Evolutionary conservation across 495 filamentous ascomycete species (phyloP).

Genomic region (Penicillium nucicola): DNA sequence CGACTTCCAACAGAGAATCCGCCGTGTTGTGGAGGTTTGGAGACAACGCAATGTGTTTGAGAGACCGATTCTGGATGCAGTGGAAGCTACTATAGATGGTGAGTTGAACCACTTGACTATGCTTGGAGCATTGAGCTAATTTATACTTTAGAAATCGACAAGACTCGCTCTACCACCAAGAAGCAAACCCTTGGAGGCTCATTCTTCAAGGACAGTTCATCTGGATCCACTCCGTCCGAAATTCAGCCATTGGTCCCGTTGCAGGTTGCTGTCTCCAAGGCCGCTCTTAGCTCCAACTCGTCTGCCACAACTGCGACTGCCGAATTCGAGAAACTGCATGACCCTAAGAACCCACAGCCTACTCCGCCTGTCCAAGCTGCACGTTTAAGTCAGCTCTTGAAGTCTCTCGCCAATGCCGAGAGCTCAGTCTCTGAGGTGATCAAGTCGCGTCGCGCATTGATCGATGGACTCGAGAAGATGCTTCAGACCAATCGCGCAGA

Average conservation of each 20-base stretch:
- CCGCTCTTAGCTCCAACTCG: constrained; percentile 57
- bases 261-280: constrained; percentile 70
- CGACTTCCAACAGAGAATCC: constrained; percentile 83
- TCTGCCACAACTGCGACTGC: constrained; percentile 63
- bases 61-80: constrained; percentile 64
- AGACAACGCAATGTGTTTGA: constrained; percentile 85
- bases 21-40: constrained; percentile 93
- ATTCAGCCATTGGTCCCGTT: constrained; percentile 68
- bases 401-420: constrained; percentile 86
- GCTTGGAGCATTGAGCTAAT: constrained; percentile 2
- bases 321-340: constrained; percentile 79
- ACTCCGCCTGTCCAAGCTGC: constrained; percentile 88
- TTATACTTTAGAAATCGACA: constrained; percentile 67
- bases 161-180: constrained; percentile 60
- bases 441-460: constrained; percentile 74
- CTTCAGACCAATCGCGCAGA: constrained; percentile 70
- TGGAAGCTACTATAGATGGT: constrained; percentile 80
- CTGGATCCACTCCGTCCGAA: constrained; percentile 65
- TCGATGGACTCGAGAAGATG: constrained; percentile 78
- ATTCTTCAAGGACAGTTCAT: constrained; percentile 55
- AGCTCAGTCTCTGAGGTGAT: constrained; percentile 86
- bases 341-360: constrained; percentile 60
- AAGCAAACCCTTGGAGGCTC: constrained; percentile 69
- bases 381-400: constrained; percentile 79
- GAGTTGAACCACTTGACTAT: constrained; percentile 12